A percentile compares a stretch with the other conserved stretches of the same genome.
These are phyloP conservation scores for Posidonia oceanica DNA, from an alignment of 116 monocot species.

Conservation along the genomic window DNA sequence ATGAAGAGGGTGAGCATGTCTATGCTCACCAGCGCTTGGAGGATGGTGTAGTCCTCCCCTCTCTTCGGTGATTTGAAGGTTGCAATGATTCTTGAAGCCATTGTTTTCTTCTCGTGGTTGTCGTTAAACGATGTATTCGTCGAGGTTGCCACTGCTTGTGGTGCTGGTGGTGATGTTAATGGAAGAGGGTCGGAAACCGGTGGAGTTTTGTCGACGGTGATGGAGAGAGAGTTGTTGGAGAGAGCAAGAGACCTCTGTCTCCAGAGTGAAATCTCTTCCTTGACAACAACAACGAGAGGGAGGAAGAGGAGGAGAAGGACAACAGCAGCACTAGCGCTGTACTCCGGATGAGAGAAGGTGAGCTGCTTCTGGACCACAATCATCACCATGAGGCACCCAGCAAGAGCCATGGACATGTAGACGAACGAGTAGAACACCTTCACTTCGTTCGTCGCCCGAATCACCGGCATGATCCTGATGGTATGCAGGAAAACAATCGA, in stretches of 20 bases:
- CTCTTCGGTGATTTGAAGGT: conserved; percentile 37
- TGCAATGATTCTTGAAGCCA: background rate
- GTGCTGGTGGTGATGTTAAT: background rate
- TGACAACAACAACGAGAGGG: conserved; percentile 32
- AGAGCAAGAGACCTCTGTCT: background rate
- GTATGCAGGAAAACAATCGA: conserved; percentile 43
- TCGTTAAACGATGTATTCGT: no score
- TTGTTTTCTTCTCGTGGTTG: background rate
- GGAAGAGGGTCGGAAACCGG: background rate
- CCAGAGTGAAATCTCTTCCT: conserved; percentile 25
- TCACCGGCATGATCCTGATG: conserved; percentile 36
- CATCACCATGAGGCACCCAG: conserved; percentile 38
- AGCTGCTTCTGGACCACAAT: conserved; percentile 32
- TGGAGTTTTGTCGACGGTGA: background rate
- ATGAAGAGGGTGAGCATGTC: conserved; percentile 75
- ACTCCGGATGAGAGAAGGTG: conserved; percentile 19
- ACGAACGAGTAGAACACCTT: conserved; percentile 44
- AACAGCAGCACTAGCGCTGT: conserved; percentile 12
- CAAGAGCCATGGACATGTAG: conserved; percentile 42
- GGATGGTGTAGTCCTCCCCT: conserved; percentile 71
- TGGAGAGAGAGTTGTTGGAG: background rate
- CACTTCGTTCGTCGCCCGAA: conserved; percentile 10
- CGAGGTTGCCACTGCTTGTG: background rate
- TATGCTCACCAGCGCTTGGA: conserved; percentile 61
- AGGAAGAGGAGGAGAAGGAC: conserved; percentile 32